Conservation (phyloP, 2,329 filamentous ascomycete genomes). For the Tolypocladium nubicola region DNA sequence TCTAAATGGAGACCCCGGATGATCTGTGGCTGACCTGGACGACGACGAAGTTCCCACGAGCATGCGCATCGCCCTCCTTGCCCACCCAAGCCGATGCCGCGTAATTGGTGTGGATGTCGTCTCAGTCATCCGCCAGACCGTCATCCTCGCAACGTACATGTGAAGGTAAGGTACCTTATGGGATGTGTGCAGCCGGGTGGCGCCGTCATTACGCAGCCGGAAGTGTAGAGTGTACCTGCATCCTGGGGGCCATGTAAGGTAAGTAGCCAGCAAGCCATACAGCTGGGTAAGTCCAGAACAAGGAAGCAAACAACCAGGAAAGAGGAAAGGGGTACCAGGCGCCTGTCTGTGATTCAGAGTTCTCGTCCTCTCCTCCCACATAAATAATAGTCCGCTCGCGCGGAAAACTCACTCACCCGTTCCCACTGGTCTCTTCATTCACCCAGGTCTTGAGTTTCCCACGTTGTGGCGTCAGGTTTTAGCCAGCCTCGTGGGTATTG, state of each 20-base stretch:
- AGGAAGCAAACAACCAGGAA: not conserved
- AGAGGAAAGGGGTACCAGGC: not conserved
- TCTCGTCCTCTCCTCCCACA: not conserved
- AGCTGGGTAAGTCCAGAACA: not conserved
- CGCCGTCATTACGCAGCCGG: not conserved
- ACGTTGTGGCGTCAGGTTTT: not conserved
- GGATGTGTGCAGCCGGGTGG: not conserved
- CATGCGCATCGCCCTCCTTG: not conserved
- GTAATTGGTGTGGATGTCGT: slow-evolving; percentile 1
- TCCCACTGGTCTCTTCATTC: not conserved
- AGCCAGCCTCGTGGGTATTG: not conserved
- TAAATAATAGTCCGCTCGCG: not conserved
- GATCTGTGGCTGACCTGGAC: not conserved
- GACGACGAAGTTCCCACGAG: not conserved
- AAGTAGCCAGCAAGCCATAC: not conserved
- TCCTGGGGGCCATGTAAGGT: not conserved
- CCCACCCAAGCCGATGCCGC: not conserved
- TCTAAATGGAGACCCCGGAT: not conserved
- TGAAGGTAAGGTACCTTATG: not conserved
- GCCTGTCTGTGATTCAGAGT: not conserved
- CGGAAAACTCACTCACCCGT: not conserved
- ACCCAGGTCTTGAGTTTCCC: not conserved
- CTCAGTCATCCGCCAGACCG: slow-evolving; percentile 1
- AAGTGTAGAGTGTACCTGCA: not conserved
- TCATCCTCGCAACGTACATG: not conserved